Percentiles rank a stretch among this genome's conserved stretches.
Conservation (phyloP, 192 early-diverging fungal genomes). For the Entophlyctis helioformis region DNA sequence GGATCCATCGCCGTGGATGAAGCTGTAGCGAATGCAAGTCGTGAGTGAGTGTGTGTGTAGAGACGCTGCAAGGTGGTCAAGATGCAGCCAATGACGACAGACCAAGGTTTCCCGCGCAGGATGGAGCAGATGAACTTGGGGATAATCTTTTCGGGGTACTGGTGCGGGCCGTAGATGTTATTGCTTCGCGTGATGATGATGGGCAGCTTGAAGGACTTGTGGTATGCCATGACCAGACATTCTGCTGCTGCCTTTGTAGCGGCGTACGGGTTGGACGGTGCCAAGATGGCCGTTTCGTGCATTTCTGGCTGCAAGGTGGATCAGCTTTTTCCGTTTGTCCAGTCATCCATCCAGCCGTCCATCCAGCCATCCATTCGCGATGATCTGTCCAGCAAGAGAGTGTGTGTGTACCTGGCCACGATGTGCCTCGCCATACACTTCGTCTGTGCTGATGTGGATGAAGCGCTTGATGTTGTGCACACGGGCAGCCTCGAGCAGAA, state of each 20-base stretch:
- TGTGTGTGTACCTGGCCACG: slow-evolving; percentile 32
- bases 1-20: slow-evolving; percentile 61
- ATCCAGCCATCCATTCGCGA: too few species aligned
- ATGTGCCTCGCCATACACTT: slow-evolving; percentile 68
- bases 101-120: too few species aligned
- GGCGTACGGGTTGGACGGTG: slow-evolving; percentile 69
- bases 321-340: background rate
- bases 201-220: slow-evolving; percentile 64
- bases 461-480: slow-evolving; percentile 41
- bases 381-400: too few species aligned
- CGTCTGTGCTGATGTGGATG: slow-evolving; percentile 71
- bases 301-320: slow-evolving; percentile 45
- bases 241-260: slow-evolving; percentile 83
- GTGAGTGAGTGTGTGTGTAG: too few species aligned
- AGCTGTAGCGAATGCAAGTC: too few species aligned
- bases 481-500: slow-evolving; percentile 59
- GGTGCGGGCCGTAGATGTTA: slow-evolving; percentile 71
- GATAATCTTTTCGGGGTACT: slow-evolving; percentile 78
- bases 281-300: slow-evolving; percentile 47
- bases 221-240: slow-evolving; percentile 59
- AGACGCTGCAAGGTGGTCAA: too few species aligned
- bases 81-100: too few species aligned
- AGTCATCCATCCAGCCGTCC: background rate
- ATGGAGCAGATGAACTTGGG: slow-evolving; percentile 69
- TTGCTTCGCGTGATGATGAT: slow-evolving; percentile 69